A percentile compares a stretch with the other conserved stretches of the same genome.
phyloP scores from a whole-genome alignment of 306 rosid genomes.

The Lathyrus sativus region DNA sequence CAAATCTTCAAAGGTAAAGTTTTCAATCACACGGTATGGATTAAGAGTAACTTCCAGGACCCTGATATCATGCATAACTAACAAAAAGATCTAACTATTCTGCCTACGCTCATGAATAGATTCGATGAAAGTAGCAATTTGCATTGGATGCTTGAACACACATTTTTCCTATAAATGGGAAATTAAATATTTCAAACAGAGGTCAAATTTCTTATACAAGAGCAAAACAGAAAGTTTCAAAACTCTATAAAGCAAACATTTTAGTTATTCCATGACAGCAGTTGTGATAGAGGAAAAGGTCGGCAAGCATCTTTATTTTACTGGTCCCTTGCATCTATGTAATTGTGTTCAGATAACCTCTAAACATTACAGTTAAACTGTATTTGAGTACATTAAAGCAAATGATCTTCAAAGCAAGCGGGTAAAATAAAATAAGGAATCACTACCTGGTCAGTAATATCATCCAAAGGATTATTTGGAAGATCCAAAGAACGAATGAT shows the following conservation, averaged over 20 bases:
- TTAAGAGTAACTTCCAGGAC: not conserved
- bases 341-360: not conserved
- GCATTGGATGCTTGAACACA: conserved; percentile 5
- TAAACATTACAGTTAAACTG: not conserved
- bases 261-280: conserved; percentile 18
- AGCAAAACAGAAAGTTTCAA: conserved; percentile 7
- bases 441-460: conserved; percentile 90
- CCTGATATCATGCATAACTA: conserved; percentile 5
- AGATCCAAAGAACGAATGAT: conserved; percentile 86
- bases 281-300: conserved; percentile 13
- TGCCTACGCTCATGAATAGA: not conserved
- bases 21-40: not conserved
- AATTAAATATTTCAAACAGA: conserved; percentile 19
- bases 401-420: conserved; percentile 21
- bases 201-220: conserved; percentile 13
- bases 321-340: conserved; percentile 13
- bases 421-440: conserved; percentile 25
- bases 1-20: not conserved
- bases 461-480: conserved; percentile 97
- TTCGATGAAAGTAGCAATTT: conserved; percentile 10
- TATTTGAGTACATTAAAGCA: conserved; percentile 6
- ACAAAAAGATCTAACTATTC: conserved; percentile 6
- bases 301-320: conserved; percentile 10
- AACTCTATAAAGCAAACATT: conserved; percentile 11
- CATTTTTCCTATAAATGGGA: conserved; percentile 5